Conservation (phyloP, 106 monocot genomes). For the Dendrobium officinale region DNA sequence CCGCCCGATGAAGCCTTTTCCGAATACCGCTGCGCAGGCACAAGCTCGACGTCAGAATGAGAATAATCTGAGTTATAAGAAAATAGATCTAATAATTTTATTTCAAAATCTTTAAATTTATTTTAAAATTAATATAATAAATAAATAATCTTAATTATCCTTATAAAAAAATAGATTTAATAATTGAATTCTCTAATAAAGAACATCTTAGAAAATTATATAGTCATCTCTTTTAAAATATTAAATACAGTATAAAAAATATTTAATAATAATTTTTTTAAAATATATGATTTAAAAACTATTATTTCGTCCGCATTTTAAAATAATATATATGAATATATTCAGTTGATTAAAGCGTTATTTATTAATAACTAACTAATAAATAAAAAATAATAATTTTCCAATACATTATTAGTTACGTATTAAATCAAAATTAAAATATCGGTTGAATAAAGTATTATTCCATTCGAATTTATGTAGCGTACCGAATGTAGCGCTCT, state of each 20-base stretch:
- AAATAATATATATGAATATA: background rate
- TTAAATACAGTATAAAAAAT: background rate
- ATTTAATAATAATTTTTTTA: background rate
- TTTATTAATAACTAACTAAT: background rate
- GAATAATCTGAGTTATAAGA: no score
- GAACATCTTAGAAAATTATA: no score
- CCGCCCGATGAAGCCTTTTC: conserved; percentile 14
- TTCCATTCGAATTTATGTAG: background rate
- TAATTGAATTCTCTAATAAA: no score
- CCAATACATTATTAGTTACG: background rate
- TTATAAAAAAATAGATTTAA: no score
- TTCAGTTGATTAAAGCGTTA: no score
- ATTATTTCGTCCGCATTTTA: background rate
- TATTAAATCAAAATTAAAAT: no score
- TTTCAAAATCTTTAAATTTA: no score
- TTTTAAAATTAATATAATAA: no score
- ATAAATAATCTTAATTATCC: no score
- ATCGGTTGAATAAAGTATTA: no score
- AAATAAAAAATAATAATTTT: background rate
- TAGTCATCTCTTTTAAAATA: background rate
- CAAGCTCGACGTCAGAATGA: background rate
- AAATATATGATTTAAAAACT: no score
- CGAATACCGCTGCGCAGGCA: conserved; percentile 2
- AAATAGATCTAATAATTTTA: no score
- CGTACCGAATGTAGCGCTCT: conserved; percentile 31